phyloP scores from a whole-genome alignment of 108 stramenopile species.

The Mediolabrus comicus region DNA sequence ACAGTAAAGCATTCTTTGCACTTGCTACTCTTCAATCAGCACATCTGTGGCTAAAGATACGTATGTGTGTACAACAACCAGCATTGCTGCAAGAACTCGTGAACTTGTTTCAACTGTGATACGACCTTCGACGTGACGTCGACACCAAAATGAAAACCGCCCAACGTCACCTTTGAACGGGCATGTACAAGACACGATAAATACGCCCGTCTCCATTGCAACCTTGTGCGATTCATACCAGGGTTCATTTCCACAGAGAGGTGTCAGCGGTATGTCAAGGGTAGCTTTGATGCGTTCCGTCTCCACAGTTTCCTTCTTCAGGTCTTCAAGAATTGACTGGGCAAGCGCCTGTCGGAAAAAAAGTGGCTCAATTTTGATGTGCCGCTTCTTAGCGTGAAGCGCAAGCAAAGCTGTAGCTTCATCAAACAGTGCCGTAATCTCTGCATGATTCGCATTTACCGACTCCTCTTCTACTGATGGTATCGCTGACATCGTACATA shows the following conservation, averaged over 20 bases:
- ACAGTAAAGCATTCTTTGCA: too few relatives aligned
- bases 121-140: neutral
- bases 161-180: neutral
- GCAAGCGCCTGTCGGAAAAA: slow-evolving; percentile 11
- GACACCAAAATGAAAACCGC: slow-evolving; percentile 3
- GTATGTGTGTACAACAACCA: slow-evolving; percentile 2
- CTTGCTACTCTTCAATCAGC: too few relatives aligned
- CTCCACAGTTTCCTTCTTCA: slow-evolving; percentile 3
- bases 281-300: slow-evolving; percentile 1
- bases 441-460: neutral
- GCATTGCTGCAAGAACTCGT: slow-evolving; percentile 7
- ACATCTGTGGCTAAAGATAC: too few relatives aligned
- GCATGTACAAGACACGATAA: slow-evolving; percentile 9
- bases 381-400: neutral
- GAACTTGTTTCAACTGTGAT: neutral
- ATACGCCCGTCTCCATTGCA: neutral
- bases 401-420: slow-evolving; percentile 3
- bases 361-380: neutral
- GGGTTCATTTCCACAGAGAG: neutral
- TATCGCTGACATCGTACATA: neutral
- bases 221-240: slow-evolving; percentile 1
- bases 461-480: neutral
- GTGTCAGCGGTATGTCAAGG: neutral
- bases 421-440: neutral
- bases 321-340: neutral